Evolutionary conservation across 2,329 filamentous ascomycete genomes (phyloP).

Genomic region (Aaosphaeria arxii): DNA sequence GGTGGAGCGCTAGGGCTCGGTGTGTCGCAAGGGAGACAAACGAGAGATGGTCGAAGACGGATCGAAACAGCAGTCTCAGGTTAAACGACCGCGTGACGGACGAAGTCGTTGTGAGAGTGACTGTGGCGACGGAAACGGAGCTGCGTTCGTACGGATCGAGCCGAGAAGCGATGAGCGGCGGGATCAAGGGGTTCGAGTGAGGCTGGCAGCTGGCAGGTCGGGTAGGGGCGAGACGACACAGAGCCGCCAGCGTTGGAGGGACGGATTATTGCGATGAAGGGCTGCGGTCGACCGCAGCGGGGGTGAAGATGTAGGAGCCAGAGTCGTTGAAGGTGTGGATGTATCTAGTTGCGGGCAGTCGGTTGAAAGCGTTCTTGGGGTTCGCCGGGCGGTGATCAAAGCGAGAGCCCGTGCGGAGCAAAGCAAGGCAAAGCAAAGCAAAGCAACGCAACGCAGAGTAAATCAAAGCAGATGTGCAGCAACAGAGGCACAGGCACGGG

Average conservation of each 20-base stretch:
- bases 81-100: slow-evolving; percentile 15
- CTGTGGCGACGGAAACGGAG: slow-evolving; percentile 1
- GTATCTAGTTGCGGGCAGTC: neutral
- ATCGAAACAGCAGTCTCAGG: slow-evolving; percentile 17
- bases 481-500: too few species aligned
- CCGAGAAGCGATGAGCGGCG: neutral
- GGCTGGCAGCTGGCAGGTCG: neutral
- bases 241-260: neutral
- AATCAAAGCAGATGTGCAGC: too few species aligned
- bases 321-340: slow-evolving; percentile 1
- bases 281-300: slow-evolving; percentile 1
- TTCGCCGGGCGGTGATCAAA: neutral
- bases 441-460: too few species aligned
- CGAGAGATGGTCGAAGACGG: slow-evolving; percentile 3
- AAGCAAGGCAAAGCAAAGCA: too few species aligned
- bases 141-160: neutral
- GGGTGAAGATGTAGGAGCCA: neutral
- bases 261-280: neutral
- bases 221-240: neutral
- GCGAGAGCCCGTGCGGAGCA: too few species aligned
- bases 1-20: slow-evolving; percentile 23
- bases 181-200: neutral
- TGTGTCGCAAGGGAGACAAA: slow-evolving; percentile 23
- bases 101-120: neutral
- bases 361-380: neutral